Evolutionary conservation across 192 early-diverging fungal genomes (phyloP).

Genomic region (Backusella australiensis): DNA sequence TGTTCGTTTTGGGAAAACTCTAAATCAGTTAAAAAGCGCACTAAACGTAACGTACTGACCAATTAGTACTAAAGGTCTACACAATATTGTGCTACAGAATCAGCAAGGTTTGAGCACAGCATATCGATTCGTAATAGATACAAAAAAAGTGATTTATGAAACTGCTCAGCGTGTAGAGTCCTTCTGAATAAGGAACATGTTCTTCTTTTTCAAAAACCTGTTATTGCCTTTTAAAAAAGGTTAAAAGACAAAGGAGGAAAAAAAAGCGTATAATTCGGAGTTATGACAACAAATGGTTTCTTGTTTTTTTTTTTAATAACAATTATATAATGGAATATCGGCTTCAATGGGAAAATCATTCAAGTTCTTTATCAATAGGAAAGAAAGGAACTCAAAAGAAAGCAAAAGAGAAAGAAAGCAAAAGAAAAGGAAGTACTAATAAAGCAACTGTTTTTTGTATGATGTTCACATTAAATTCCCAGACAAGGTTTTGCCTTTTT

Average conservation of each 20-base stretch:
- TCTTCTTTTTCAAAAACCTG: background rate
- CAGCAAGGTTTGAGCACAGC: background rate
- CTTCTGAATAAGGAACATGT: background rate
- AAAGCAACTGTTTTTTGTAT: constrained; percentile 1
- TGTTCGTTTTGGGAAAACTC: background rate
- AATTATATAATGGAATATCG: background rate
- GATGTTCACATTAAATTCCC: constrained; percentile 11
- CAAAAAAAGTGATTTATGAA: background rate
- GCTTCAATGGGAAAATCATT: background rate
- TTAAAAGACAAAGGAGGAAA: background rate
- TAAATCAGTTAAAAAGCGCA: background rate
- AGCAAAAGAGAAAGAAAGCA: background rate
- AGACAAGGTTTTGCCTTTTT: constrained; percentile 2
- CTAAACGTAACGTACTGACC: background rate
- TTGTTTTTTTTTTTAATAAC: background rate
- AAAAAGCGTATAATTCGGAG: background rate
- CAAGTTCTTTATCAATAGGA: background rate
- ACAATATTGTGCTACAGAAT: background rate
- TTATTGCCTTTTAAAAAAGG: background rate
- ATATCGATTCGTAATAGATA: background rate
- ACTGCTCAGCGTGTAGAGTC: background rate
- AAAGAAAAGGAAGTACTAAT: background rate
- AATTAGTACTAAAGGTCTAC: background rate
- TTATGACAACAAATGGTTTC: background rate
- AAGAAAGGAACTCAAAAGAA: background rate